Percentiles rank a stretch among this genome's conserved stretches.
These are phyloP conservation scores for Alloteropsis semialata DNA, from an alignment of 176 grass and related monocot genomes.

Conservation along the genomic window DNA sequence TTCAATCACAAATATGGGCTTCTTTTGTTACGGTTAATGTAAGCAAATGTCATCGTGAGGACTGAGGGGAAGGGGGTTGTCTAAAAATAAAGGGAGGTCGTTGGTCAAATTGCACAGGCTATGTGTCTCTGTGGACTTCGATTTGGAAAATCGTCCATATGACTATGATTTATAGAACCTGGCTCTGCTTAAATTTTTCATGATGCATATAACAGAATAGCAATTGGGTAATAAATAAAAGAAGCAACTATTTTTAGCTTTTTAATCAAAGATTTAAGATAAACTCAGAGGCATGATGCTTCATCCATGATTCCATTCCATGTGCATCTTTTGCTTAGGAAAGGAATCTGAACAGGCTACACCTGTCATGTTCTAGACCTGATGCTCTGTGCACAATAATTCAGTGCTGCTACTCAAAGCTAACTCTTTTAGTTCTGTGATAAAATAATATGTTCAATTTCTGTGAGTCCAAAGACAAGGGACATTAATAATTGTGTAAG, in stretches of 20 bases:
- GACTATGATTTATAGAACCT: not conserved
- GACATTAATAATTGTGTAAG: not conserved
- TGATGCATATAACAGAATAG: not conserved
- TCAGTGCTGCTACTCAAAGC: not conserved
- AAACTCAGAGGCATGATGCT: conserved; percentile 8
- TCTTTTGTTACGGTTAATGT: not conserved
- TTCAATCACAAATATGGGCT: not conserved
- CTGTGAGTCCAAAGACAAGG: not conserved
- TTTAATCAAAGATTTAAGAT: not conserved
- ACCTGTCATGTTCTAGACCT: conserved; percentile 11
- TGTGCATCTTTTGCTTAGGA: conserved; percentile 5
- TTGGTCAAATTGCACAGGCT: not conserved
- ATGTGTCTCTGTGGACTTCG: not conserved
- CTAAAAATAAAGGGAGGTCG: not conserved
- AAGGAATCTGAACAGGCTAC: conserved; percentile 14
- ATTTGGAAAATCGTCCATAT: not conserved
- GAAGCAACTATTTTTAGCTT: not conserved
- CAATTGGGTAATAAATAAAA: not conserved
- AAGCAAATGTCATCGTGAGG: not conserved
- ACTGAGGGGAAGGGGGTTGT: no score
- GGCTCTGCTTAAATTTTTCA: not conserved
- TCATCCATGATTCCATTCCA: conserved; percentile 8
- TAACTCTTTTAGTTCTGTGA: not conserved
- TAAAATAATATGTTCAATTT: not conserved
- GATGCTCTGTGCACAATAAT: conserved; percentile 22